Percentiles rank a stretch among this genome's conserved stretches.
Evolutionary conservation across 2,329 filamentous ascomycete species (phyloP).

Genomic region (Cadophora gregata): DNA sequence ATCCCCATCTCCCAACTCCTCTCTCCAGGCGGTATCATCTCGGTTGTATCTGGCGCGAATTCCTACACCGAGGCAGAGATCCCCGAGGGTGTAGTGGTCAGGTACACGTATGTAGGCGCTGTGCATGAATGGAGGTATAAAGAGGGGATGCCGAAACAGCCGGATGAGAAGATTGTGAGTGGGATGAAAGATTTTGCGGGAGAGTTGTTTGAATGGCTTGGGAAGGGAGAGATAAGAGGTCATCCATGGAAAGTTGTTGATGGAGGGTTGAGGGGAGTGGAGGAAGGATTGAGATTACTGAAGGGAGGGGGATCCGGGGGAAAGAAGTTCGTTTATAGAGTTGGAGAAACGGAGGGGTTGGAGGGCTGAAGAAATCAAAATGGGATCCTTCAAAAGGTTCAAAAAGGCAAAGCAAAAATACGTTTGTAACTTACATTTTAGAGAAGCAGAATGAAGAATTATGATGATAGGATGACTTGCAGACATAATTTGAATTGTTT

Average conservation of each 20-base stretch:
- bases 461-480: neutral
- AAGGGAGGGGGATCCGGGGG: constrained; percentile 65
- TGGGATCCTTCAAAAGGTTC: no score
- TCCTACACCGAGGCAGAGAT: constrained; percentile 26
- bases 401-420: no score
- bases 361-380: neutral
- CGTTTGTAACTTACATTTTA: neutral
- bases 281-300: constrained; percentile 58
- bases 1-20: constrained; percentile 31
- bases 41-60: constrained; percentile 31
- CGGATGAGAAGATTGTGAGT: constrained; percentile 11
- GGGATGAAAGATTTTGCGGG: constrained; percentile 25
- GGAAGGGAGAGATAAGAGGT: constrained; percentile 53
- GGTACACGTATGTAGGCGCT: constrained; percentile 29
- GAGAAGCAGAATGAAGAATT: neutral
- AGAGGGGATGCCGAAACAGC: constrained; percentile 29
- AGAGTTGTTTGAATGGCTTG: constrained; percentile 41
- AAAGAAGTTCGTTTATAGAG: constrained; percentile 65
- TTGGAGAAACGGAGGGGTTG: constrained; percentile 28
- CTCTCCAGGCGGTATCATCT: constrained; percentile 44
- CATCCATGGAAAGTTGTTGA: constrained; percentile 57
- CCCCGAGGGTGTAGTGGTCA: constrained; percentile 18
- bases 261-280: constrained; percentile 53
- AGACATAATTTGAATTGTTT: neutral
- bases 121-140: constrained; percentile 29